Base-by-base conservation (phyloP, 768 basidiomycete genomes). In the Fibroporia radiculosa region DNA sequence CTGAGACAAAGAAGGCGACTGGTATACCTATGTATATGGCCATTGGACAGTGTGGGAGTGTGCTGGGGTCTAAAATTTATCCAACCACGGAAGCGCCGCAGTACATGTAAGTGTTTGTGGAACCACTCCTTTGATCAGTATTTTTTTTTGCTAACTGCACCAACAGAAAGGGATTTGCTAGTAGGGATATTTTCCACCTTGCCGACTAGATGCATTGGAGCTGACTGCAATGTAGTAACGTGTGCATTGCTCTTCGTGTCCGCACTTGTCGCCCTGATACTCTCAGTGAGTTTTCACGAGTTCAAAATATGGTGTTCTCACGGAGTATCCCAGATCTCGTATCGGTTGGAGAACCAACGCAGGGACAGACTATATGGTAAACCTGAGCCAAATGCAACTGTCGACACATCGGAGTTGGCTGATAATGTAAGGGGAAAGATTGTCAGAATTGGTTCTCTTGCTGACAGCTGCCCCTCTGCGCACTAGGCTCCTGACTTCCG, bases 1-100 rank as follows among this genome's bases (percentile, higher is more conserved):
- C 71, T 1, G 71, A 72, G 50, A 66, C 69, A n/a, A 70, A 72
- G 50, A 60, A 65, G 16, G 71, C 70, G 8, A 52, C 70, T 1
- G 68, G 70, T 0, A 57, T 69, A 47, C 67, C 70, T 3, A 56
- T 72, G 42, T 69, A 66, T 39, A 64, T 66, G 42, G 61, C 66
- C 5, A 68, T 72, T 24, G 71, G 70, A 6, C 70, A 71, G 52
- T 53, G 45, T n/a, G 70, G 69, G 3, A 64, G 64, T 34, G 62
- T 70, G 28, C 47, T 68, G 6, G 68, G 66, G 13, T 68, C 70
- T 3, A 66, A 71, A 40, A 48, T 72, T 24, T 72, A 67, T 51
- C 71, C 70, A 3, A 45, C 65, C 13, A 62, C 65, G 0, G 66
- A 68, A 24, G 69, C 66, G 1, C 70, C 70, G 0, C 49, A 54